These are phyloP conservation scores for Rhizophagus sp. DNA, from an alignment of 192 early-diverging fungal genomes.

Conservation along the genomic window DNA sequence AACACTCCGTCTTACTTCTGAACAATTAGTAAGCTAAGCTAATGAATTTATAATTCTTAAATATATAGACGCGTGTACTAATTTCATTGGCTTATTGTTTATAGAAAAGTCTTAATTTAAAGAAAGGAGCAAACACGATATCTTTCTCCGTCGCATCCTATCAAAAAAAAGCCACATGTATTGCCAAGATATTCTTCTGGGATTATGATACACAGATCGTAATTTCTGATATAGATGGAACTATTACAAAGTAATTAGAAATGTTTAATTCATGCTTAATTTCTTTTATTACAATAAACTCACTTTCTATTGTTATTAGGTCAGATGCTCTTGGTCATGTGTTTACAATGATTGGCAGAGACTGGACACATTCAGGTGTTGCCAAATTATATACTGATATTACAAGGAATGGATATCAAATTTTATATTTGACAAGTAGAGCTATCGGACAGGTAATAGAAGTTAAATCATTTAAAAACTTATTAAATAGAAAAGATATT, in stretches of 20 bases:
- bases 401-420: slow-evolving; percentile 89
- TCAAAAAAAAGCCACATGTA: slow-evolving; percentile 76
- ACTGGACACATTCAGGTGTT: slow-evolving; percentile 97
- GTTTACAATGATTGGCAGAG: slow-evolving; percentile 95
- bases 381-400: slow-evolving; percentile 97
- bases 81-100: not conserved
- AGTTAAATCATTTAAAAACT: not conserved
- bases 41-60: not conserved
- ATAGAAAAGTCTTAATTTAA: slow-evolving; percentile 69
- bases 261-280: not conserved
- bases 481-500: not conserved
- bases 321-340: slow-evolving; percentile 96
- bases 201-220: slow-evolving; percentile 82
- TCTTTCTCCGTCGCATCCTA: slow-evolving; percentile 84
- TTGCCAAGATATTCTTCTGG: slow-evolving; percentile 90
- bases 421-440: slow-evolving; percentile 91
- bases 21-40: slow-evolving; percentile 65
- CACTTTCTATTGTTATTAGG: not conserved
- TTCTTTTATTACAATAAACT: not conserved
- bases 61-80: not conserved
- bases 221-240: slow-evolving; percentile 98
- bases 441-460: slow-evolving; percentile 87
- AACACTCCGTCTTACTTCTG: slow-evolving; percentile 86
- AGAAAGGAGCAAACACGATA: slow-evolving; percentile 87
- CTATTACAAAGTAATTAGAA: slow-evolving; percentile 81